Conservation (phyloP, 805 yeast genomes). For the Candida ipomoeae region DNA sequence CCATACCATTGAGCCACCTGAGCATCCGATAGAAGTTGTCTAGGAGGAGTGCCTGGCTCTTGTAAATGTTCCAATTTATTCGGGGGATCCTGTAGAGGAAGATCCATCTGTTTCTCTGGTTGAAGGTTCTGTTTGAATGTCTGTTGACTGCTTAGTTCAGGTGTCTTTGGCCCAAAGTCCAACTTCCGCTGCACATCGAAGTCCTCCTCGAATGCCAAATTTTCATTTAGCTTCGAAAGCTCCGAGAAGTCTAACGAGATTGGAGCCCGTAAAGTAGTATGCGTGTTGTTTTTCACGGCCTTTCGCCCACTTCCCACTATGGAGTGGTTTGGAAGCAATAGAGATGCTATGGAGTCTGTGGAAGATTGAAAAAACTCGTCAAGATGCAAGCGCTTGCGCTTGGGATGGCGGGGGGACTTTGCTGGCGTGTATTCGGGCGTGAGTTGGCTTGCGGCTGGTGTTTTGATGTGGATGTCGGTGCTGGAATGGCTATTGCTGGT, state of each 20-base stretch:
- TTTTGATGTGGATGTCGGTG: not conserved
- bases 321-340: slow-evolving; percentile 35
- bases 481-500: not conserved
- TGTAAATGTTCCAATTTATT: not conserved
- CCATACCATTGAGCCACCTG: slow-evolving; percentile 37
- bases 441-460: slow-evolving; percentile 2
- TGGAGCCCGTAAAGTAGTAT: slow-evolving; percentile 6
- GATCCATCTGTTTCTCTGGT: not conserved
- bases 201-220: slow-evolving; percentile 27
- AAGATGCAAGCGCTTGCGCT: slow-evolving; percentile 16
- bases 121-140: no score
- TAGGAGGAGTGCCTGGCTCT: slow-evolving; percentile 28
- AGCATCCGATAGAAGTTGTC: slow-evolving; percentile 30
- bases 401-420: slow-evolving; percentile 21
- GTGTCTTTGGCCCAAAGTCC: not conserved
- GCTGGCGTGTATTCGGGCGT: slow-evolving; percentile 35
- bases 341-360: slow-evolving; percentile 21
- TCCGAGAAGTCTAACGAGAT: slow-evolving; percentile 18
- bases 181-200: not conserved
- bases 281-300: slow-evolving; percentile 7
- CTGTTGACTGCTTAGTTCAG: not conserved
- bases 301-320: slow-evolving; percentile 37
- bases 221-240: slow-evolving; percentile 19
- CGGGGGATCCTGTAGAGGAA: not conserved
- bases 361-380: slow-evolving; percentile 11